Conservation (phyloP, 352 stramenopile genomes). For the Saprolegnia parasitica region DNA sequence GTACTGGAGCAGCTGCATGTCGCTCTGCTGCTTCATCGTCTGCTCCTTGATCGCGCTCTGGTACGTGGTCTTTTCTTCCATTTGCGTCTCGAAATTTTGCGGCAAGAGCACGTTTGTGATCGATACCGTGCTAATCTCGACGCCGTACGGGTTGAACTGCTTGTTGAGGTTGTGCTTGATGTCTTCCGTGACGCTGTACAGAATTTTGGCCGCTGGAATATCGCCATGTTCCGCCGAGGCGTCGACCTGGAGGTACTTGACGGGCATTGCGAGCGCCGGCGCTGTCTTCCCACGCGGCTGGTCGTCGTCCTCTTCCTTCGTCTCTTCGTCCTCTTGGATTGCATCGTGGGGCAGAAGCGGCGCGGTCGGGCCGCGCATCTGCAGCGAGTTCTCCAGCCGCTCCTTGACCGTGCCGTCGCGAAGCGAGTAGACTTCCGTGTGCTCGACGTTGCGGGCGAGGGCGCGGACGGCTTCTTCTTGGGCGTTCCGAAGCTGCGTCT, state of each 20-base stretch:
- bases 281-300: neutral
- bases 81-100: constrained; percentile 53
- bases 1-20: constrained; percentile 68
- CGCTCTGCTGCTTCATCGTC: constrained; percentile 74
- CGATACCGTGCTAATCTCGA: constrained; percentile 65
- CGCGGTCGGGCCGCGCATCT: constrained; percentile 31
- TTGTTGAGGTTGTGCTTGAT: constrained; percentile 69
- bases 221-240: constrained; percentile 24
- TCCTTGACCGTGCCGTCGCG: constrained; percentile 70
- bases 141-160: constrained; percentile 71
- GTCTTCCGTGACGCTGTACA: constrained; percentile 56
- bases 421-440: constrained; percentile 85
- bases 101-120: constrained; percentile 74
- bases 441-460: constrained; percentile 76
- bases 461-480: constrained; percentile 78
- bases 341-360: neutral
- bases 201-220: constrained; percentile 25
- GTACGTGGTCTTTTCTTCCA: constrained; percentile 63
- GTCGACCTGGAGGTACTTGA: constrained; percentile 34
- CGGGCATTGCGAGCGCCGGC: constrained; percentile 12
- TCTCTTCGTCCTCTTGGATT: neutral
- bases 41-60: constrained; percentile 63
- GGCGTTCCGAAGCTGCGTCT: constrained; percentile 75
- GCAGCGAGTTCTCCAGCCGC: constrained; percentile 48
- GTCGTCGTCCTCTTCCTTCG: neutral